Evolutionary conservation across 2,329 filamentous ascomycete species (phyloP).

Genomic region (Fusarium annulatum): DNA sequence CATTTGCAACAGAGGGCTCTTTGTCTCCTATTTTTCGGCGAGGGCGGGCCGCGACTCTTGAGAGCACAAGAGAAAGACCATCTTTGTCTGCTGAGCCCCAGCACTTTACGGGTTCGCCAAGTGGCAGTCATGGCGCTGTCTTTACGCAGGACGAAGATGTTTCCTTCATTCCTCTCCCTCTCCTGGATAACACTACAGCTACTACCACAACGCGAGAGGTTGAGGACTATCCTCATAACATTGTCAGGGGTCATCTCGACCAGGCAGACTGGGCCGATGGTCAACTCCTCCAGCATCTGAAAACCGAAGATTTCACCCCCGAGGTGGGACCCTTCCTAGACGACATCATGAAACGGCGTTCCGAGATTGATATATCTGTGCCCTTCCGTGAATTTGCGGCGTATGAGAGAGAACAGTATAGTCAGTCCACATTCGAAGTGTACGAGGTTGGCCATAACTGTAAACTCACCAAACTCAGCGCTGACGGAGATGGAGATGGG

Average conservation of each 20-base stretch:
- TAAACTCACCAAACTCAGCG: conserved; percentile 48
- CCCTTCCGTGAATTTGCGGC: conserved; percentile 51
- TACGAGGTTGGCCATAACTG: conserved; percentile 65
- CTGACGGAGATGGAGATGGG: conserved; percentile 44
- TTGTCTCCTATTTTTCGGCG: conserved; percentile 29
- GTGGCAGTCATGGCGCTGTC: conserved; percentile 26
- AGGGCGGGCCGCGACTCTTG: conserved; percentile 46
- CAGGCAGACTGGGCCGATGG: conserved; percentile 53
- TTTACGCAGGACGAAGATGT: conserved; percentile 48
- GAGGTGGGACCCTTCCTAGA: conserved; percentile 53
- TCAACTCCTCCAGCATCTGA: conserved; percentile 55
- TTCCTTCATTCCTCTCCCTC: conserved; percentile 48
- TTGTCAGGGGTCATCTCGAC: conserved; percentile 31
- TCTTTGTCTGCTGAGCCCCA: conserved; percentile 40
- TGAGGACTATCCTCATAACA: conserved; percentile 31
- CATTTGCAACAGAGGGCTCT: conserved; percentile 36
- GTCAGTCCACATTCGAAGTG: conserved; percentile 66
- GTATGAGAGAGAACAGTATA: conserved; percentile 53
- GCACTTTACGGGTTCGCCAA: conserved; percentile 40
- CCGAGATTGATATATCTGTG: conserved; percentile 48
- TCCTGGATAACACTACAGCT: conserved; percentile 36
- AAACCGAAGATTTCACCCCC: conserved; percentile 55
- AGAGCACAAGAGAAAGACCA: conserved; percentile 42
- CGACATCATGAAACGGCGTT: conserved; percentile 49
- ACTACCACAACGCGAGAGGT: conserved; percentile 8